A percentile compares a stretch with the other conserved stretches of the same genome.
These are phyloP conservation scores for Lodderomyces pseudojiufengensis DNA, from an alignment of 1,139 yeast species.

Conservation along the genomic window DNA sequence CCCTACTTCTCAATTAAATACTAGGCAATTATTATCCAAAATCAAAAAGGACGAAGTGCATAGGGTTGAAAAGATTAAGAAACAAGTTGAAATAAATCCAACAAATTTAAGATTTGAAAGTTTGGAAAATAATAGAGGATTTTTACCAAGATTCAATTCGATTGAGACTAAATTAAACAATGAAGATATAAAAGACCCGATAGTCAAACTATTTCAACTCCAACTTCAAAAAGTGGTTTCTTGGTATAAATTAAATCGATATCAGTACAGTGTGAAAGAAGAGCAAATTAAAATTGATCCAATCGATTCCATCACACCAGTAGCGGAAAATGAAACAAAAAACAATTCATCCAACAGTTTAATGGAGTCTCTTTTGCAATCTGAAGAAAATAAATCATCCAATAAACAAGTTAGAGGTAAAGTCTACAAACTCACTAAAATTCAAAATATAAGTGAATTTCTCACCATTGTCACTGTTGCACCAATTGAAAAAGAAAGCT, in stretches of 20 bases:
- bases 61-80: neutral
- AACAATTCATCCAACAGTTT: too few species aligned
- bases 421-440: neutral
- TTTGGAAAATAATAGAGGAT: neutral
- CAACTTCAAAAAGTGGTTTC: neutral
- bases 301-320: too few species aligned
- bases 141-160: neutral
- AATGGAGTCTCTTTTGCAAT: too few species aligned
- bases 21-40: neutral
- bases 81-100: neutral
- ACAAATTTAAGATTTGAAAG: neutral
- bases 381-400: too few species aligned
- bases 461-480: neutral
- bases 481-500: neutral
- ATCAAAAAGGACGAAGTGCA: neutral
- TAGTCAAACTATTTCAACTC: neutral
- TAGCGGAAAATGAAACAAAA: too few species aligned
- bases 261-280: neutral
- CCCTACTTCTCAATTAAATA: neutral
- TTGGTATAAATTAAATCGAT: constrained; percentile 1
- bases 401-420: too few species aligned
- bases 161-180: neutral
- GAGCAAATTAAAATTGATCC: neutral
- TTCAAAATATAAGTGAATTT: neutral
- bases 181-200: neutral